Percentiles rank a stretch among this genome's conserved stretches.
Evolutionary conservation across 2,329 filamentous ascomycete genomes (phyloP).

Genomic region (Alternaria sp.): DNA sequence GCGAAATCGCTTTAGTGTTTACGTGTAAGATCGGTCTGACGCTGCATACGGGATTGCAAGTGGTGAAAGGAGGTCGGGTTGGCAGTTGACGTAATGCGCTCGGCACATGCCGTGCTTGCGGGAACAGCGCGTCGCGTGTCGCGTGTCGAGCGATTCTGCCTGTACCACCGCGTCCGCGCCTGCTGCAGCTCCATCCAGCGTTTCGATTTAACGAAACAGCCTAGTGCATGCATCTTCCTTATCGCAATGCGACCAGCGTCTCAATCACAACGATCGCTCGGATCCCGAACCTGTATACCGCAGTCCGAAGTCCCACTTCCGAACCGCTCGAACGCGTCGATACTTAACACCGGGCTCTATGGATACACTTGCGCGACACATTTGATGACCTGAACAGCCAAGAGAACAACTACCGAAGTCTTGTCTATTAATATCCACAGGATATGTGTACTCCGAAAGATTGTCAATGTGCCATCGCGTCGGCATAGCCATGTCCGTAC

Average conservation of each 20-base stretch:
- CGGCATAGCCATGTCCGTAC: no score
- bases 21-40: background rate
- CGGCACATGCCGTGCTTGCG: background rate
- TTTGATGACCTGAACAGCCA: no score
- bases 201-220: background rate
- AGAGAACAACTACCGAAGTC: no score
- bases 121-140: background rate
- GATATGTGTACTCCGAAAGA: no score
- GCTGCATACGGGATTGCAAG: background rate
- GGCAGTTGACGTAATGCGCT: background rate
- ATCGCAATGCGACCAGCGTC: background rate
- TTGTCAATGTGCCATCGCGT: no score
- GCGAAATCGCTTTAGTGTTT: background rate
- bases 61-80: background rate
- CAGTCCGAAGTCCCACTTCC: background rate
- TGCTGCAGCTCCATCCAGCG: background rate
- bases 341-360: background rate
- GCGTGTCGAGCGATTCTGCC: background rate
- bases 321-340: background rate
- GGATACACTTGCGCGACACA: background rate
- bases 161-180: background rate
- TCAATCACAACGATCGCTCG: background rate
- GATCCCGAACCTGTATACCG: background rate
- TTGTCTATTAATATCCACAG: no score
- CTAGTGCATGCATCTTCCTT: background rate